Base-by-base conservation (phyloP, 148 eudicot species). In the Oxyria digyna region DNA sequence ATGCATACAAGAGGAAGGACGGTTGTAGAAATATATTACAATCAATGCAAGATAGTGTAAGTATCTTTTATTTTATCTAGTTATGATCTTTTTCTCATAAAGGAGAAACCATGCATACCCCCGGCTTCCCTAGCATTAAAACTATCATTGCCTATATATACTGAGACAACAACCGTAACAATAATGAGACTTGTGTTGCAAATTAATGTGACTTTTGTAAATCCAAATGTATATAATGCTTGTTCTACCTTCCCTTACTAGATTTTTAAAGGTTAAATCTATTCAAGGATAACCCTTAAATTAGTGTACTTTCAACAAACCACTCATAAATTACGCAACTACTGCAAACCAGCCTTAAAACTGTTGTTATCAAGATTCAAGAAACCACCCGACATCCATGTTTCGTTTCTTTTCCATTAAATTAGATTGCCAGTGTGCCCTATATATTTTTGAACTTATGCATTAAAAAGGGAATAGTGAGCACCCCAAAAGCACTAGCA, bases 1-100 rank as follows among this genome's bases (percentile, higher is more conserved):
- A 92, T 75, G 86, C 90, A n/a, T 79, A 65, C 50, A 83, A 73
- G 79, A 89, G 93, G 75, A 81, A 42, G 75, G 71, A 70, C 67
- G 75, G 73, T 77, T 78, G 71, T 31, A 59, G 35, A 31, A 59
- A 29, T 59, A 59, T 26, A 14, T 1, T 59, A 59, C 65, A 59
- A 31, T 17, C 65, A 15, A 31, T 33, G 8, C 65, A 59, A 59
- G 65, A 5, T 14, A 59, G 65, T 29, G 65, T 59, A 59, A 59
- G 65, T 59, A 14, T 15, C 65, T 59, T 0, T 59, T 29, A n/a
- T n/a, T 46, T 15, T 59, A 17, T 29, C 37, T 8, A 6, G 37
- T 27, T 59, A 29, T 33, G 5, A 59, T 27, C 27, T 52, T 52
- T 24, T 52, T 29, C 18, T 59, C 65, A 31, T 15, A n/a, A n/a